These are phyloP conservation scores for Hypholoma fasciculare DNA, from an alignment of 768 basidiomycete genomes.

Conservation along the genomic window DNA sequence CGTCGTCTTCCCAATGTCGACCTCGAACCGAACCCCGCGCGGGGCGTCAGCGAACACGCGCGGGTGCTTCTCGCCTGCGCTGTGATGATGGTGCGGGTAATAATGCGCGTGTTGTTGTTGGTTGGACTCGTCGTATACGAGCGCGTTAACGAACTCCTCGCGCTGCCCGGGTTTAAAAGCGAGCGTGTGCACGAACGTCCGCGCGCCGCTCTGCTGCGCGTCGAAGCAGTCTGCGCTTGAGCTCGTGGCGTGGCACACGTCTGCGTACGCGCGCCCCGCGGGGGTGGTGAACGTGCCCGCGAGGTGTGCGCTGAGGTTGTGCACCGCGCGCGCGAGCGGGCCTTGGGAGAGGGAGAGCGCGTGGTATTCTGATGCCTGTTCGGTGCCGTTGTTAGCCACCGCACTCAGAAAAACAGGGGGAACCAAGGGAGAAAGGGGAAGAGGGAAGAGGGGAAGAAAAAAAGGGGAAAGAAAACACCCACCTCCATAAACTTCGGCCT, in stretches of 20 bases:
- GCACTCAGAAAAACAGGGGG: background rate
- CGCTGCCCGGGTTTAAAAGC: slow-evolving; percentile 41
- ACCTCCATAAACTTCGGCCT: slow-evolving; percentile 34
- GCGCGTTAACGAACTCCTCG: slow-evolving; percentile 49
- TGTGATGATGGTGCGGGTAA: slow-evolving; percentile 1
- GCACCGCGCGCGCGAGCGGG: slow-evolving; percentile 41
- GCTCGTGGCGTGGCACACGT: slow-evolving; percentile 46
- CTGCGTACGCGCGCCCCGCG: slow-evolving; percentile 47
- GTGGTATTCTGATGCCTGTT: slow-evolving; percentile 26
- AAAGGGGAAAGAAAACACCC: slow-evolving; percentile 6
- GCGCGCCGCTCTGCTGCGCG: slow-evolving; percentile 14
- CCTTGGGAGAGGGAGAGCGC: slow-evolving; percentile 39
- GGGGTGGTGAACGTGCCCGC: slow-evolving; percentile 35
- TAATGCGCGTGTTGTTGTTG: background rate
- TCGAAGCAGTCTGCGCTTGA: slow-evolving; percentile 13
- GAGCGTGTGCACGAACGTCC: slow-evolving; percentile 19
- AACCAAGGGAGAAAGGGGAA: too few relatives aligned
- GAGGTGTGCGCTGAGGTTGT: slow-evolving; percentile 52
- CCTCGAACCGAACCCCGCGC: slow-evolving; percentile 47
- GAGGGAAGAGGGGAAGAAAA: too few relatives aligned
- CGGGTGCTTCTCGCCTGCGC: slow-evolving; percentile 3
- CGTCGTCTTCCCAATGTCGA: slow-evolving; percentile 38
- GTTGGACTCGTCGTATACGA: slow-evolving; percentile 18
- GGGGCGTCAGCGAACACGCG: slow-evolving; percentile 31
- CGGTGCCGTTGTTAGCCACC: slow-evolving; percentile 1